Evolutionary conservation across 2,329 filamentous ascomycete genomes (phyloP), one percentile per base, ranked within the genome.

Genomic region (Curvularia spicifera): DNA sequence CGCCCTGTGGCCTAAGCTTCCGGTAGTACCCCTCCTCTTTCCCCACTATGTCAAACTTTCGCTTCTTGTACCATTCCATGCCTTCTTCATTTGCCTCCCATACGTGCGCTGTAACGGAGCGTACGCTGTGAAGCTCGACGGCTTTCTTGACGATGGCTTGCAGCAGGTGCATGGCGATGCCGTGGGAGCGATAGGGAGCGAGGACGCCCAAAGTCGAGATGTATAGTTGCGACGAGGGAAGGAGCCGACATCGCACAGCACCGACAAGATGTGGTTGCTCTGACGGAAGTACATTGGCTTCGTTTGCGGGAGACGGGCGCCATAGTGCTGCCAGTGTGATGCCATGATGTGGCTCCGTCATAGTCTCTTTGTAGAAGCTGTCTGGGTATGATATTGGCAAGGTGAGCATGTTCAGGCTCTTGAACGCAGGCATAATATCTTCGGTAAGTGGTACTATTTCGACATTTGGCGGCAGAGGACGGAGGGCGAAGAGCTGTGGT

Each of bases 61-160:
- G 78, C 60, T 83, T 82, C 44, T 73, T 70, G 75, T 89, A 89
- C 87, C 87, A 89, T 47, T 80, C 78, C 62, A 87, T 66, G 0
- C 81, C 87, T 48, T 87, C 85, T 18, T 81, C 78, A 55, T 89
- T 89, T 22, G 81, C 82, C 64, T 87, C 85, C 81, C 87, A 88
- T 0, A 88, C 86, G 72, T 89, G 87, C 10, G 87, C 87, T 2
- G 83, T 85, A 20, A 88, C 81, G 13, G 76, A 78, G 10, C 73
- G 74, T 26, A 84, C 81, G 26, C 81, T 80, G 61, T 86, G 83
- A 54, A 82, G 76, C 31, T 78, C 77, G 4, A 82, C 78, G 9
- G 63, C 83, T 77, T 72, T 85, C 78, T 62, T 80, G 67, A 65
- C 78, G 70, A 83, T 64, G 2, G 63, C 61, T 4, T 76, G 68